Evolutionary conservation across 2,329 filamentous ascomycete species (phyloP), one percentile per base, ranked within the genome.

Genomic region (Talaromyces verruculosus): DNA sequence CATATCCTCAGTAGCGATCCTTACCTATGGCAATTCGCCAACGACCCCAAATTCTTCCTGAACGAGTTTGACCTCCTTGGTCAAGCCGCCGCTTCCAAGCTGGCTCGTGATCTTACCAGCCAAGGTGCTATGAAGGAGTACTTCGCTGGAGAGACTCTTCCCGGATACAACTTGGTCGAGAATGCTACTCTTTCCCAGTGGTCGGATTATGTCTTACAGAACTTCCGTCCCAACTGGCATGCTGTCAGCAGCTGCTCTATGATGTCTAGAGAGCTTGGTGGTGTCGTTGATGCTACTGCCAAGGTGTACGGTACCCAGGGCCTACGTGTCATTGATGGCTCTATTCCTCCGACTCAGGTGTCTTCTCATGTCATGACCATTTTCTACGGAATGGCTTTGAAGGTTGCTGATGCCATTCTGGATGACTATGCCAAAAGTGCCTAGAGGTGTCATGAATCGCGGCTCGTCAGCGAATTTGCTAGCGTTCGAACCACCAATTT

Each of bases 251-350:
- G 76, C 0, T 76, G 73, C 41, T 73, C 57, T 4, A 80, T 80
- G 77, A 73, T 72, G 68, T 7, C 67, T 2, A 68, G 59, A 19
- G 74, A 75, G 28, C 39, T 73, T 28, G 75, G 72, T n/a, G 76
- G 76, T 39, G 75, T 77, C 17, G 73, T 79, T 1, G 73, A 76
- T 62, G 45, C 68, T 19, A 69, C 68, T 19, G 71, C 72, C 28
- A 72, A 64, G 62, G 74, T 75, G 5, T 76, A 77, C 62, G 76
- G 72, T 15, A 71, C 74, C 0, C 41, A 73, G n/a, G 70, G 72
- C 4, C 72, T 79, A 11, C 72, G 77, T 10, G 76, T 79, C 1
- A 71, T 78, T 30, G 77, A 79, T 65, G 76, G 76, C 7, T 78
- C 75, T 51, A 73, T 77, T 13, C 72, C 74, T 15, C 76, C 77